Percentiles rank a stretch among this genome's conserved stretches.
Evolutionary conservation across 805 yeast genomes (phyloP).

Genomic region (Saturnispora dispora): DNA sequence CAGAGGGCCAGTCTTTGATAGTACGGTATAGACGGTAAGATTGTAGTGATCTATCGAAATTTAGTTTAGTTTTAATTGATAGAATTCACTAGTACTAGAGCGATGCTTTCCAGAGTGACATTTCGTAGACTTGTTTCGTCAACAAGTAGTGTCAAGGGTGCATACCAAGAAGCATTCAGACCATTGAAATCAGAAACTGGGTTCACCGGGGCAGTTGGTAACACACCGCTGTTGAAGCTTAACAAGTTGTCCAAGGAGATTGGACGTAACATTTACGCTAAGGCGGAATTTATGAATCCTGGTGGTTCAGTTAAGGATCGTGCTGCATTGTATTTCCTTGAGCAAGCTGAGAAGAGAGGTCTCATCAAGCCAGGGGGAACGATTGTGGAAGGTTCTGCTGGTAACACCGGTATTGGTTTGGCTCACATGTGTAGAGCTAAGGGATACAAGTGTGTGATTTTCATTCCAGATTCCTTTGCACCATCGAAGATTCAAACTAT

Average conservation of each 20-base stretch:
- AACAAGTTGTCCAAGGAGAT: conserved; percentile 45
- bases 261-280: conserved; percentile 74
- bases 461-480: conserved; percentile 88
- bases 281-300: conserved; percentile 89
- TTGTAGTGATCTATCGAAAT: background rate
- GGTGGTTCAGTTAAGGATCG: conserved; percentile 91
- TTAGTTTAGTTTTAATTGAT: background rate
- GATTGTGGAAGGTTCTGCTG: conserved; percentile 92
- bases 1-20: background rate
- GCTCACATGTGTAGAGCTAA: conserved; percentile 76
- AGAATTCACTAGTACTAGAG: background rate
- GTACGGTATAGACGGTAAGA: background rate
- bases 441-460: conserved; percentile 79
- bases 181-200: conserved; percentile 64
- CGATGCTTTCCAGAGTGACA: background rate
- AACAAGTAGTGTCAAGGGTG: conserved; percentile 8
- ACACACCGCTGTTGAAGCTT: conserved; percentile 72
- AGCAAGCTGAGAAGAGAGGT: conserved; percentile 70
- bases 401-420: conserved; percentile 87
- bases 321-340: conserved; percentile 70
- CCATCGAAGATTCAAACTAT: conserved; percentile 71
- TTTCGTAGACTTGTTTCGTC: conserved; percentile 15
- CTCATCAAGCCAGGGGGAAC: conserved; percentile 70
- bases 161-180: conserved; percentile 37
- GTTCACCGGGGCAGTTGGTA: conserved; percentile 80